Conservation (phyloP, 2,329 filamentous ascomycete species). For the Pseudogymnoascus pannorum region DNA sequence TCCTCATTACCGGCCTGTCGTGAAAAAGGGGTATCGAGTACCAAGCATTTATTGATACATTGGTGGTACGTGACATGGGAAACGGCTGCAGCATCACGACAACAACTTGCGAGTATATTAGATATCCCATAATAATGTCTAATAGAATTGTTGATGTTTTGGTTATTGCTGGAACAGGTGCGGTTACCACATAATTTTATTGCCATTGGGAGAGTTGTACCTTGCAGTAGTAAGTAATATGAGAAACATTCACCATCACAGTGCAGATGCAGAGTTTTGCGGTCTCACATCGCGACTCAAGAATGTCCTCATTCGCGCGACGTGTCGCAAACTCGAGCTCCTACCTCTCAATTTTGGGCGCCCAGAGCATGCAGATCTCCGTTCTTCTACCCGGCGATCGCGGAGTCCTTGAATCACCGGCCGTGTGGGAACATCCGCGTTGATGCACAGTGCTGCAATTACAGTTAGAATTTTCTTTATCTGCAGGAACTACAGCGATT, state of each 20-base stretch:
- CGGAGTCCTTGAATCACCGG: not conserved
- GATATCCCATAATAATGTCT: not conserved
- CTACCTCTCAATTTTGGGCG: not conserved
- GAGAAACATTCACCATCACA: conserved; percentile 2
- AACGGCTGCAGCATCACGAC: not conserved
- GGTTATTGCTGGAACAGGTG: not conserved
- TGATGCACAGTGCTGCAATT: not conserved
- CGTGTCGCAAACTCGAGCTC: not conserved
- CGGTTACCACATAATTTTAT: not conserved
- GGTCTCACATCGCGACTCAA: not conserved
- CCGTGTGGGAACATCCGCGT: not conserved
- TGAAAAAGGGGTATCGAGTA: not conserved
- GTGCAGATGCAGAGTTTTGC: not conserved
- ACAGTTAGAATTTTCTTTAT: not conserved
- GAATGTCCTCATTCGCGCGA: not conserved
- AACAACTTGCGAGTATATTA: not conserved
- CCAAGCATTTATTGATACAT: not conserved
- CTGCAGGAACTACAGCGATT: not conserved
- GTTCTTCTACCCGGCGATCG: not conserved
- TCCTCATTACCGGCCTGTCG: not conserved
- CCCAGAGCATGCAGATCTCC: not conserved
- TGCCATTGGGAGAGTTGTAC: not conserved
- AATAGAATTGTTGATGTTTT: not conserved
- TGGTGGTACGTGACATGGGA: not conserved
- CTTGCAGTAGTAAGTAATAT: not conserved